A percentile compares a stretch with the other conserved stretches of the same genome.
phyloP scores from a whole-genome alignment of 176 grass and related monocot species.

The Eragrostis curvula region DNA sequence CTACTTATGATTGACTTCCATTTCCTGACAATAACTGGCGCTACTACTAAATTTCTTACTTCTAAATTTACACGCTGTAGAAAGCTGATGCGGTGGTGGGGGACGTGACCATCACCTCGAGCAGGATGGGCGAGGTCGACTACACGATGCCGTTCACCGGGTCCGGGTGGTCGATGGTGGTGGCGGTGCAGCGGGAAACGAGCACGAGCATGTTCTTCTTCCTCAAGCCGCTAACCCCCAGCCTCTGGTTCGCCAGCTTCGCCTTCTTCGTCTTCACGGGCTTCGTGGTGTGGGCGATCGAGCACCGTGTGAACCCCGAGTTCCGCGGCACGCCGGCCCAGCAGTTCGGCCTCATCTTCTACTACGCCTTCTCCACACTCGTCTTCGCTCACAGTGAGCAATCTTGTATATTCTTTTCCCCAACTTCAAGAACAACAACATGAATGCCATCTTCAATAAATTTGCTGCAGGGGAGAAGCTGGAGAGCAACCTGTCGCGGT shows the following conservation, averaged over 20 bases:
- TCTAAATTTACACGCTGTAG: too few relatives aligned
- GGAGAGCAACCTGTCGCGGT: slow-evolving; percentile 85
- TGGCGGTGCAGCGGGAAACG: slow-evolving; percentile 43
- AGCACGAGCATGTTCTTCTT: slow-evolving; percentile 80
- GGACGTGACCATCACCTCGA: slow-evolving; percentile 72
- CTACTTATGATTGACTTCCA: too few relatives aligned
- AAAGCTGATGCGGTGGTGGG: slow-evolving; percentile 52
- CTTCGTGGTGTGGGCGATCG: slow-evolving; percentile 85
- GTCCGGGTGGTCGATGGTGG: slow-evolving; percentile 89
- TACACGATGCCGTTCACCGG: slow-evolving; percentile 90
- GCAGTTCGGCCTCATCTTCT: slow-evolving; percentile 87
- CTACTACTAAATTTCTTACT: too few relatives aligned
- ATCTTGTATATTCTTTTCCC: too few relatives aligned
- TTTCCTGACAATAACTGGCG: too few relatives aligned
- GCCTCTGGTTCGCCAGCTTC: slow-evolving; percentile 75
- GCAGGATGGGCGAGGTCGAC: slow-evolving; percentile 58
- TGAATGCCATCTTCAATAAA: too few relatives aligned
- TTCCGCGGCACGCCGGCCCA: slow-evolving; percentile 65
- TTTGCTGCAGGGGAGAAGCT: slow-evolving; percentile 78
- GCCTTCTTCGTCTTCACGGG: slow-evolving; percentile 91
- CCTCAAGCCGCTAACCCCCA: slow-evolving; percentile 60
- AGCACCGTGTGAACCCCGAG: slow-evolving; percentile 77
- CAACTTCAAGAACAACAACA: too few relatives aligned
- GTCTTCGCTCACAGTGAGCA: slow-evolving; percentile 84
- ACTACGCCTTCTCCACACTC: slow-evolving; percentile 94